Evolutionary conservation across 192 early-diverging fungal genomes (phyloP).

Genomic region (Kickxella alabastrina): DNA sequence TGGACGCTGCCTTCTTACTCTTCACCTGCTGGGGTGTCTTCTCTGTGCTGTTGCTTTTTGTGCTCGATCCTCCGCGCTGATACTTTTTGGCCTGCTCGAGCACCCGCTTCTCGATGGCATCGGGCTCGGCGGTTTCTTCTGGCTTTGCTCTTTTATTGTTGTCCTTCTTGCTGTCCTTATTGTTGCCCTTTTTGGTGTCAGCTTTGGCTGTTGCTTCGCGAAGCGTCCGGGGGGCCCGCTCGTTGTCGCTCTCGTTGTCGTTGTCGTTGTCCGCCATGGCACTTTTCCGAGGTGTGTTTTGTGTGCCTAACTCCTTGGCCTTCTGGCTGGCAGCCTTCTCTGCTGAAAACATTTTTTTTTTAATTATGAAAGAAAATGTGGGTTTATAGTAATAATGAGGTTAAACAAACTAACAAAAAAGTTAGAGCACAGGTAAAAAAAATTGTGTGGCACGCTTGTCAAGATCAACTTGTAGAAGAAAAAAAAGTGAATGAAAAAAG

Average conservation of each 20-base stretch:
- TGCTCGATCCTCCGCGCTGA: conserved; percentile 13
- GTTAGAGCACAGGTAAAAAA: neutral
- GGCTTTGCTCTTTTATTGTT: conserved; percentile 2
- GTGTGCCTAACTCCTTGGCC: neutral
- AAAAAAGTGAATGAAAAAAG: neutral
- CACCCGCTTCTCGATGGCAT: conserved; percentile 9
- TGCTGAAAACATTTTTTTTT: conserved; percentile 6
- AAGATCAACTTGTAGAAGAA: no score
- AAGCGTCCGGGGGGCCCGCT: conserved; percentile 13
- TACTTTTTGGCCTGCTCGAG: conserved; percentile 29
- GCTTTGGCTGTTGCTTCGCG: conserved; percentile 14
- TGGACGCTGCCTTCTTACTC: conserved; percentile 14
- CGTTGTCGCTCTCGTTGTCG: conserved; percentile 4
- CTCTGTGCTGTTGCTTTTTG: neutral
- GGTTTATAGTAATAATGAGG: neutral
- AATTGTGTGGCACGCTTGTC: no score
- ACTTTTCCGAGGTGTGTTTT: neutral
- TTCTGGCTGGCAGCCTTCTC: neutral
- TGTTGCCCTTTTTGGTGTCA: conserved; percentile 7
- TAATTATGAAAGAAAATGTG: no score
- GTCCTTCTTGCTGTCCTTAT: conserved; percentile 1
- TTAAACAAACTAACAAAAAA: neutral
- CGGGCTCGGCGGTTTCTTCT: no score
- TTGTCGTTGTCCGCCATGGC: neutral
- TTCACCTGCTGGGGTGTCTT: neutral